Base-by-base conservation (phyloP, 441 rosid genomes). In the Omphalea diandra region DNA sequence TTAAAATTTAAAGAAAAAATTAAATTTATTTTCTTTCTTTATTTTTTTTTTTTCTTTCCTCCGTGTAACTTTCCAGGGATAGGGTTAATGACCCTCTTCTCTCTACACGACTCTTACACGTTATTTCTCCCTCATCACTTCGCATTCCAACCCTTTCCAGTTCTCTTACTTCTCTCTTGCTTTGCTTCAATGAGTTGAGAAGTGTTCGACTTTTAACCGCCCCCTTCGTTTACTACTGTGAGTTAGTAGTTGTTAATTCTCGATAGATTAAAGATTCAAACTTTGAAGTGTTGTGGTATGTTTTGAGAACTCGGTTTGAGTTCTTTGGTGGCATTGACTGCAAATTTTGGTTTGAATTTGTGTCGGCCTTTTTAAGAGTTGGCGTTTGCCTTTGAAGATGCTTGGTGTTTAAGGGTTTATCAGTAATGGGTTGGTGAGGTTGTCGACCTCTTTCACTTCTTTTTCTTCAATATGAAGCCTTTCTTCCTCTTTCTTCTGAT, bases 351-450 rank as follows among this genome's bases (percentile, higher is more conserved):
- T 41, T 68, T 55, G 54, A 57, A 46, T 75, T 47, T 59, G 26
- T 44, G 26, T 40, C 47, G 36, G 60, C 38, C 52, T 56, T 59
- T 36, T n/a, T n/a, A 59, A n/a, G 63, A 69, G 38, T n/a, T 71
- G 62, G 64, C 52, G 55, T 20, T 64, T 72, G 49, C 74, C 55
- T 62, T 74, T 1, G 69, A 71, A 70, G 79, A 82, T 79, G 86
- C 87, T 84, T 84, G 73, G 68, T 75, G 65, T 71, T 80, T 76
- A 87, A 85, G 83, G n/a, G 73, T 73, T 75, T 67, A 35, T 76
- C 70, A 63, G 63, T 72, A 60, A 82, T 77, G 71, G 77, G 81
- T 85, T 85, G 88, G 87, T 79, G 85, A 81, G 79, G 69, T 79
- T 72, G 82, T 75, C 87, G 86, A 83, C 85, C 90, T 82, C 73